phyloP scores from a whole-genome alignment of 495 filamentous ascomycete genomes.

The Sordaria brevicollis region DNA sequence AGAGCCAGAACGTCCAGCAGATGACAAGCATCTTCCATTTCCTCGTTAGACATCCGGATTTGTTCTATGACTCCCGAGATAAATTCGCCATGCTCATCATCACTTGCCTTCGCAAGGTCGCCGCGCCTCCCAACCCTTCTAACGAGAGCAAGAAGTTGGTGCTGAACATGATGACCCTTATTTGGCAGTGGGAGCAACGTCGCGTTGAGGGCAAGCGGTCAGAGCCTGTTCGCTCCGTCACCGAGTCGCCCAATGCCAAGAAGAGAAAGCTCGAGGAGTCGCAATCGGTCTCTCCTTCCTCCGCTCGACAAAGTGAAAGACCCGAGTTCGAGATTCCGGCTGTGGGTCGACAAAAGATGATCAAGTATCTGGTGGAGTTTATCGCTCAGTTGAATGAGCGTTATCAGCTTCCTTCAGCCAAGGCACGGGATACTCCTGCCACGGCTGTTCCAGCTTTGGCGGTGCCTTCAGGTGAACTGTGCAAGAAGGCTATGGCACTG shows the following conservation, averaged over 20 bases:
- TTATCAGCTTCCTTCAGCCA: conserved; percentile 62
- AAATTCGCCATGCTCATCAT: conserved; percentile 85
- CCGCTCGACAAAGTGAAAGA: conserved; percentile 41
- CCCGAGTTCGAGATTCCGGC: conserved; percentile 59
- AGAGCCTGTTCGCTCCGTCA: conserved; percentile 34
- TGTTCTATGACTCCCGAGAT: conserved; percentile 92
- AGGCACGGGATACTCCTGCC: conserved; percentile 43
- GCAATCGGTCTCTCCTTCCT: conserved; percentile 36
- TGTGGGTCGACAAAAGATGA: conserved; percentile 59
- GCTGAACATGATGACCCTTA: conserved; percentile 76
- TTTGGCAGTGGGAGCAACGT: conserved; percentile 87
- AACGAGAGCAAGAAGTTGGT: conserved; percentile 90
- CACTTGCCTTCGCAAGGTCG: conserved; percentile 77
- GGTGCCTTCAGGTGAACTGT: conserved; percentile 56
- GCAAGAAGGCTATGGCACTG: conserved; percentile 71
- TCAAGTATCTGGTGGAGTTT: conserved; percentile 90
- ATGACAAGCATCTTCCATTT: conserved; percentile 97
- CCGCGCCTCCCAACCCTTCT: conserved; percentile 70
- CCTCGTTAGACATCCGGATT: conserved; percentile 77
- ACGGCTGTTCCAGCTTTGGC: conserved; percentile 40
- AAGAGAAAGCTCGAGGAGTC: conserved; percentile 65
- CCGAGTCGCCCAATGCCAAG: conserved; percentile 60
- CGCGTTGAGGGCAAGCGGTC: conserved; percentile 48
- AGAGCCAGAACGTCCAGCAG: conserved; percentile 93
- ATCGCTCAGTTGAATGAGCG: conserved; percentile 82